A percentile compares a stretch with the other conserved stretches of the same genome.
These are phyloP conservation scores for Noccaea bulbosa DNA, from an alignment of 345 rosid species.

Conservation along the genomic window DNA sequence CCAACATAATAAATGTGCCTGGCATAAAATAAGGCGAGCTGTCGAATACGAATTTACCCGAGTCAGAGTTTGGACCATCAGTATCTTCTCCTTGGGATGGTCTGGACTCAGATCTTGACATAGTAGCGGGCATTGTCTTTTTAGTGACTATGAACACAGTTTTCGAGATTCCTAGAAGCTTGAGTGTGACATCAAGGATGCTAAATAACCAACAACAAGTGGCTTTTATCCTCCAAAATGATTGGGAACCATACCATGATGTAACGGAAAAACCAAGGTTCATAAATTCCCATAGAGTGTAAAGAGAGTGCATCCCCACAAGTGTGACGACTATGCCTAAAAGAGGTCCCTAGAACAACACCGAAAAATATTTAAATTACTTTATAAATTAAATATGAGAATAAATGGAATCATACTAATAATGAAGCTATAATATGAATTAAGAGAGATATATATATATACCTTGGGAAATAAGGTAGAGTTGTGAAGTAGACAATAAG, in stretches of 20 bases:
- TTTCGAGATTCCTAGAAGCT: conserved; percentile 56
- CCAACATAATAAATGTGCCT: conserved; percentile 53
- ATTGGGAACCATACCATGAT: conserved; percentile 21
- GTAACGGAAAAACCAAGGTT: conserved; percentile 15
- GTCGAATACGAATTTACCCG: conserved; percentile 51
- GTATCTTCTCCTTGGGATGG: neutral
- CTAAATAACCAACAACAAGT: conserved; percentile 54
- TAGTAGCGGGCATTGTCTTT: conserved; percentile 47
- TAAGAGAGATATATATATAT: conserved; percentile 8
- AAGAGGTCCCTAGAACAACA: conserved; percentile 28
- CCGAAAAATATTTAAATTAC: neutral
- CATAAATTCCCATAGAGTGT: conserved; percentile 39
- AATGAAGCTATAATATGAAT: neutral
- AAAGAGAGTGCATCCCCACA: conserved; percentile 31
- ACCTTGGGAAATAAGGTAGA: conserved; percentile 72
- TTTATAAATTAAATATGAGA: neutral
- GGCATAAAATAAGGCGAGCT: conserved; percentile 55
- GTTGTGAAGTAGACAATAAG: conserved; percentile 62
- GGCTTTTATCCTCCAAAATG: conserved; percentile 25
- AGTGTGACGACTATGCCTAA: conserved; percentile 9
- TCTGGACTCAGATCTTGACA: neutral
- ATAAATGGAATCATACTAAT: neutral
- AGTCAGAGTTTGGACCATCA: neutral
- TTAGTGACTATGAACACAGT: conserved; percentile 56
- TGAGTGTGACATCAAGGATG: conserved; percentile 36